Evolutionary conservation across 345 rosid species (phyloP).

Genomic region (Aethionema arabicum): DNA sequence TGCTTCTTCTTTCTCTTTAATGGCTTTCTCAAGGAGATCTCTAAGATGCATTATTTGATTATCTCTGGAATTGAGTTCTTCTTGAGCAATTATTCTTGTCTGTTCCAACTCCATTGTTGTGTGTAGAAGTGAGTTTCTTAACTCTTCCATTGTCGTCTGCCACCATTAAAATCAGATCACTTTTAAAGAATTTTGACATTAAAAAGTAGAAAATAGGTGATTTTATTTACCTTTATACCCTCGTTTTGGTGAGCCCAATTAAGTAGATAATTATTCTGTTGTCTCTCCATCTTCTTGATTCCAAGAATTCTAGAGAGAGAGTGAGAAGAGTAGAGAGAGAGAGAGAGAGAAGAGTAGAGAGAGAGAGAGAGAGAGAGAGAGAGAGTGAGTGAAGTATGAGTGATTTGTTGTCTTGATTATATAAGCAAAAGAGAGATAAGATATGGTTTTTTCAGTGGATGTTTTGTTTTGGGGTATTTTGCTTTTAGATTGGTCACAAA

Average conservation of each 20-base stretch:
- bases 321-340: neutral
- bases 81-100: slow-evolving; percentile 62
- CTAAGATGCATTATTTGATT: slow-evolving; percentile 58
- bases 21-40: slow-evolving; percentile 51
- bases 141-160: slow-evolving; percentile 78
- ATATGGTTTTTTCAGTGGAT: slow-evolving; percentile 5
- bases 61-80: slow-evolving; percentile 73
- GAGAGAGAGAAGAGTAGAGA: slow-evolving; percentile 34
- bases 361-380: slow-evolving; percentile 18
- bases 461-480: neutral
- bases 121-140: slow-evolving; percentile 62
- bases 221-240: slow-evolving; percentile 52
- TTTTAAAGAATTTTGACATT: neutral
- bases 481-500: slow-evolving; percentile 16
- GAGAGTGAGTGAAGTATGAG: slow-evolving; percentile 30
- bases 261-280: slow-evolving; percentile 46
- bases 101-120: slow-evolving; percentile 79
- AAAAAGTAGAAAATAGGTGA: slow-evolving; percentile 5
- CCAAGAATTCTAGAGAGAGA: slow-evolving; percentile 24
- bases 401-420: slow-evolving; percentile 39
- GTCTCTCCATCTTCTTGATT: slow-evolving; percentile 56
- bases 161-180: slow-evolving; percentile 10
- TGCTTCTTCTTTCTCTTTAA: slow-evolving; percentile 71
- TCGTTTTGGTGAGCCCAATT: slow-evolving; percentile 61
- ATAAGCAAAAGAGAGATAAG: slow-evolving; percentile 14